These are phyloP conservation scores for Setaria italica DNA, from an alignment of 202 grass and related monocot genomes.

Conservation along the genomic window DNA sequence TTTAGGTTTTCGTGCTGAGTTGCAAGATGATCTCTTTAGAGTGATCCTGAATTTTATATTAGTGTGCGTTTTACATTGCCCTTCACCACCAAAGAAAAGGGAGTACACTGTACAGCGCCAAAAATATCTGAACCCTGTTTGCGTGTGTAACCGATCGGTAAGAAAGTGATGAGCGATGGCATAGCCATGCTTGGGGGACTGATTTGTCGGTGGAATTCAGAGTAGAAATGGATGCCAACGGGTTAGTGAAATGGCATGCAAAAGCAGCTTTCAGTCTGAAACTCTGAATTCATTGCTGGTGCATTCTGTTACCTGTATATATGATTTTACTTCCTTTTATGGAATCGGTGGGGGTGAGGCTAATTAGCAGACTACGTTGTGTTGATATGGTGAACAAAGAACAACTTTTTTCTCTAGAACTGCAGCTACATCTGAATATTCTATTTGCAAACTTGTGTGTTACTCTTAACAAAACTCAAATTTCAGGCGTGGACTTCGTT, in stretches of 20 bases:
- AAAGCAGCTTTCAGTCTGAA: background rate
- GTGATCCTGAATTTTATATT: background rate
- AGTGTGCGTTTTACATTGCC: background rate
- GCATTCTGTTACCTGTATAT: background rate
- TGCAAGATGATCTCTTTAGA: background rate
- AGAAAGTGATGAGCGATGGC: background rate
- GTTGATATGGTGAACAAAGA: background rate
- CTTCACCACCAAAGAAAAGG: background rate
- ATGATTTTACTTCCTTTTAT: background rate
- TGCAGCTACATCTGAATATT: background rate
- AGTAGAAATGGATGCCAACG: background rate
- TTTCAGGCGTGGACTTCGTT: background rate
- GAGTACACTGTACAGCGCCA: background rate
- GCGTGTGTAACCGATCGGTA: constrained; percentile 5
- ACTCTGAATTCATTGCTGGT: background rate
- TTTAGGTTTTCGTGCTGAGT: background rate
- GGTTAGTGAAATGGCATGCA: background rate
- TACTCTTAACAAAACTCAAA: background rate
- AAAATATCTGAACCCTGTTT: constrained; percentile 16
- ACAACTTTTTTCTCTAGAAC: background rate
- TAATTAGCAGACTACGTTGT: background rate
- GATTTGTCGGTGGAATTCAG: constrained; percentile 10
- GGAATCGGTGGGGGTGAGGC: background rate
- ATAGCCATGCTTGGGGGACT: background rate
- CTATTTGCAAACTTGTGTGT: background rate